Evolutionary conservation across 2,329 filamentous ascomycete genomes (phyloP).

Genomic region (Arthrobotrys pseudoclavata): DNA sequence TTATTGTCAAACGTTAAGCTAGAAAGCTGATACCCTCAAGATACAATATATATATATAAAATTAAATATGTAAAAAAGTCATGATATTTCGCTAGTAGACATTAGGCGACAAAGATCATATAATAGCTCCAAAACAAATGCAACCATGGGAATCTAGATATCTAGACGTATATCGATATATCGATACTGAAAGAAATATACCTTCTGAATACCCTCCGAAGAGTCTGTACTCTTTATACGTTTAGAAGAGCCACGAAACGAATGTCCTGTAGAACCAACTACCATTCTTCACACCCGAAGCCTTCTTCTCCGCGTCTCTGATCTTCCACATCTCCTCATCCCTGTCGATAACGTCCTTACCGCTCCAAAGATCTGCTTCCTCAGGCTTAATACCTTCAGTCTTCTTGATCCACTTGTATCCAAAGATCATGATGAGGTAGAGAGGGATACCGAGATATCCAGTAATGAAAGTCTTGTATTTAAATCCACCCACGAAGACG

Average conservation of each 20-base stretch:
- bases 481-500: conserved; percentile 77
- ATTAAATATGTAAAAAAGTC: neutral
- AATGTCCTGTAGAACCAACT: conserved; percentile 73
- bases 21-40: neutral
- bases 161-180: conserved; percentile 18
- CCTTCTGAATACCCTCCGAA: neutral
- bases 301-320: conserved; percentile 66
- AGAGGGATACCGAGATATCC: conserved; percentile 82
- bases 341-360: conserved; percentile 79
- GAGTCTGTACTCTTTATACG: neutral
- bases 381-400: conserved; percentile 72
- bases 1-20: neutral
- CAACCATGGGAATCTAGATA: conserved; percentile 29
- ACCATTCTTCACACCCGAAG: conserved; percentile 64
- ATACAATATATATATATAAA: neutral
- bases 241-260: conserved; percentile 74
- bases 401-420: conserved; percentile 74
- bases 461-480: conserved; percentile 82
- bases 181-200: conserved; percentile 6
- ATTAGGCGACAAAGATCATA: conserved; percentile 37
- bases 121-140: conserved; percentile 24
- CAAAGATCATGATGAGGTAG: conserved; percentile 78
- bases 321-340: conserved; percentile 77
- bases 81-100: conserved; percentile 40
- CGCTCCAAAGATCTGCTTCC: conserved; percentile 78